Base-by-base conservation (phyloP, 2,329 filamentous ascomycete genomes). In the Hypoxylon sp. region DNA sequence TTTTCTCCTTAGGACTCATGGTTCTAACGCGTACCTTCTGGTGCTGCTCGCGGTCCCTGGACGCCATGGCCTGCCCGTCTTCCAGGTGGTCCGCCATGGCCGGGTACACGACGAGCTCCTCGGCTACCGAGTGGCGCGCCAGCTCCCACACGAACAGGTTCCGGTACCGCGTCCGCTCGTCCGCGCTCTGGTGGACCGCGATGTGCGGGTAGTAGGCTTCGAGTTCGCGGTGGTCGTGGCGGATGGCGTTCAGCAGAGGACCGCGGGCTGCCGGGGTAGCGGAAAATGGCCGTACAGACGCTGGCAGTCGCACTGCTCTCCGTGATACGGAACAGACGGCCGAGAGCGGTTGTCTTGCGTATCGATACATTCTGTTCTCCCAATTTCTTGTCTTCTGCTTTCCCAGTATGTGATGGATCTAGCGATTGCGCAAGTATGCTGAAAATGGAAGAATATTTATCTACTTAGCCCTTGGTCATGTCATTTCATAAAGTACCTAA, bases 81-180 rank as follows among this genome's bases (percentile, higher is more conserved):
- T 74, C 69, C 15, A 84, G 60, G 50, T 81, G 69, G 55, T 79
- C 77, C 64, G 83, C 80, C 15, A 85, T 72, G 1, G 79, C 81
- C 0, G 83, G 83, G 58, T 85, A 84, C 0, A 85, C 73, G 8
- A 85, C 73, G 0, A 82, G 65, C 61, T 83, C 79, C 57, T 82
- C 79, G 5, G 72, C 72, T n/a, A 82, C 71, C 0, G 77, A 78
- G 63, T 81, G 79, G 2, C 79, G 74, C 1, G 79, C 77, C 0
- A 82, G 68, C 47, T 81, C 78, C 80, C 79, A 82, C 0, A 74
- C 72, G 47, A 82, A 81, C 38, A 77, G 74, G 40, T 82, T 82
- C 7, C 75, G 74, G 57, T 73, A 80, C 17, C 73, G 73, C n/a
- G 68, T 64, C 62, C 75, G 71, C 5, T 77, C 70, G 23, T 79